Base-by-base conservation (phyloP, 225 moss, liverwort and hornwort species). In the Sphagnum contortum region DNA sequence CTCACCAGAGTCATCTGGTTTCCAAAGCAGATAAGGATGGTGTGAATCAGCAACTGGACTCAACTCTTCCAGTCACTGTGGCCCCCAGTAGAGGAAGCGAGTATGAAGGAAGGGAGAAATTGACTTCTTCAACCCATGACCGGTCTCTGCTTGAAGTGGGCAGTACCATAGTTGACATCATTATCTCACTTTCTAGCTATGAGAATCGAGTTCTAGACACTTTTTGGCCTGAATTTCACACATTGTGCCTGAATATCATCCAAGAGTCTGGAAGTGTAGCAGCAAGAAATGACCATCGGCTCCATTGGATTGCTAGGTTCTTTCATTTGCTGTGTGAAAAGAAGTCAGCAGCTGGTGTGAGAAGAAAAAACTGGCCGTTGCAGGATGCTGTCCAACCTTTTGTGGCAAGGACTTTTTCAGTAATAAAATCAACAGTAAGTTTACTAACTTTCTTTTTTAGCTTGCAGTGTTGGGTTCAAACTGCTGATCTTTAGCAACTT, bases 221-320 rank as follows among this genome's bases (percentile, higher is more conserved):
- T 9, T 93, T 91, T 70, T 98, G 98, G 98, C 79, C 85, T 67
- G 89, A 85, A 67, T 89, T 93, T 69, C 98, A 91, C 70, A 55
- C 59, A 55, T 50, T 75, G 10, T 89, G 86, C 62, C 68, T 87
- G 44, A 70, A 66, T 60, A 68, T 87, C 60, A 74, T 98, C 62
- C 71, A 80, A 69, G 85, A 87, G 57, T 69, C 80, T 70, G 76
- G 80, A 48, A 63, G 55, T 10, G 59, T 80, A 74, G 76, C 68
- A 72, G 46, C 53, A 64, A 56, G 76, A 69, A 73, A 74, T 61
- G 83, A 77, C 50, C 63, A n/a, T 4, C 83, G 79, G 46, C 69
- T 96, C 70, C 44, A 71, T 62, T 83, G 88, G 51, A 81, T 96
- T 65, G 81, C 77, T 68, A 72, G 76, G 6, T 91, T 96, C 62